These are phyloP conservation scores for Fonsecaea pugnacius DNA, from an alignment of 2,329 filamentous ascomycete species.

Conservation along the genomic window DNA sequence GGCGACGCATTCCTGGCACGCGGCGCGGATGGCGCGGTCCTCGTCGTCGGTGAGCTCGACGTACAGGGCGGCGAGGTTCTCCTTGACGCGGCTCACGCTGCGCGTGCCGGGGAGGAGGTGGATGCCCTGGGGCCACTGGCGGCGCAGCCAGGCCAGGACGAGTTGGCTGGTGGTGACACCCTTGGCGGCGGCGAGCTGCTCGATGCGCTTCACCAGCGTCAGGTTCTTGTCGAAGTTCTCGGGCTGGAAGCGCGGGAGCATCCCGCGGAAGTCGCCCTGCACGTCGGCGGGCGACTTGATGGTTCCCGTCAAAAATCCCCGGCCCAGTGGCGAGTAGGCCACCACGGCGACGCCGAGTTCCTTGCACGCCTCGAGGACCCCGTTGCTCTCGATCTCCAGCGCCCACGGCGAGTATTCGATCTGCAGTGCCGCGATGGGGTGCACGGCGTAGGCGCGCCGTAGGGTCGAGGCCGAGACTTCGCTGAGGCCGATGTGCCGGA, in stretches of 20 bases:
- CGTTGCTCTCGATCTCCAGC: slow-evolving; percentile 51
- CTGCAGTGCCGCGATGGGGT: slow-evolving; percentile 56
- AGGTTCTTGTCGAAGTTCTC: slow-evolving; percentile 69
- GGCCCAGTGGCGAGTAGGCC: slow-evolving; percentile 73
- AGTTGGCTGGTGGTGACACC: slow-evolving; percentile 66
- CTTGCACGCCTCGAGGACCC: slow-evolving; percentile 48
- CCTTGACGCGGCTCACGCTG: slow-evolving; percentile 37
- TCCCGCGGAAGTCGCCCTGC: slow-evolving; percentile 53
- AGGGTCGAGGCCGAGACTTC: slow-evolving; percentile 54
- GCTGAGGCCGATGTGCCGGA: slow-evolving; percentile 55
- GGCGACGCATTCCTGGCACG: slow-evolving; percentile 31
- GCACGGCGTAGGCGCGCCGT: slow-evolving; percentile 51
- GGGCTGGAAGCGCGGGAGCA: slow-evolving; percentile 63
- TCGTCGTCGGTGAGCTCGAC: slow-evolving; percentile 40
- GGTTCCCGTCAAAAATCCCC: slow-evolving; percentile 60
- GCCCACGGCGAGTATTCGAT: slow-evolving; percentile 56
- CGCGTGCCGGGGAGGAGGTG: slow-evolving; percentile 43
- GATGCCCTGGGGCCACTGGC: slow-evolving; percentile 56
- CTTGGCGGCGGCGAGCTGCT: slow-evolving; percentile 64
- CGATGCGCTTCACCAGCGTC: slow-evolving; percentile 62
- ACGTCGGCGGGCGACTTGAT: slow-evolving; percentile 61
- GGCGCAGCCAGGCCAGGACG: slow-evolving; percentile 66
- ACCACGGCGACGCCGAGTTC: slow-evolving; percentile 71
- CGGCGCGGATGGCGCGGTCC: slow-evolving; percentile 39
- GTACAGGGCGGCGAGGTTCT: slow-evolving; percentile 40